Evolutionary conservation across 2,329 filamentous ascomycete species (phyloP).

Genomic region (Scortechinia acanthostroma): DNA sequence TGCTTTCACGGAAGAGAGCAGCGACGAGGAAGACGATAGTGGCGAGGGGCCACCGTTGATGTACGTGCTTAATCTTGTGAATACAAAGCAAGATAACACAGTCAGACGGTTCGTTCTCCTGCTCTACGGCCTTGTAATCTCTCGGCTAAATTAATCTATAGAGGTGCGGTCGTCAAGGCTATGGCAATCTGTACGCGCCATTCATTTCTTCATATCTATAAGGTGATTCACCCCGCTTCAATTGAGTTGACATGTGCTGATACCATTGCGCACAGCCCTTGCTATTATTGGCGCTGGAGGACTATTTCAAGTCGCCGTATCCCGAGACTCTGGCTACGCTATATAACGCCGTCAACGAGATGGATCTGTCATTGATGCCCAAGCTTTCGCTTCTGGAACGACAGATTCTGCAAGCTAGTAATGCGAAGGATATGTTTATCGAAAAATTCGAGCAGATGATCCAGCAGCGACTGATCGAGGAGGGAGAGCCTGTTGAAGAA

Average conservation of each 20-base stretch:
- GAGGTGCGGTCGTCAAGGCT: conserved; percentile 90
- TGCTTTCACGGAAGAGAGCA: conserved; percentile 36
- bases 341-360: conserved; percentile 87
- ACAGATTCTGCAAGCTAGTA: conserved; percentile 78
- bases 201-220: conserved; percentile 97
- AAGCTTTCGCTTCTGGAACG: conserved; percentile 76
- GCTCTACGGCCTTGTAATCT: too few species aligned
- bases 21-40: conserved; percentile 53
- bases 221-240: conserved; percentile 43
- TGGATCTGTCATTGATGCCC: conserved; percentile 93
- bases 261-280: conserved; percentile 55
- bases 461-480: conserved; percentile 69
- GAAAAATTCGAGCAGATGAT: conserved; percentile 97
- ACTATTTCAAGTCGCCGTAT: conserved; percentile 89
- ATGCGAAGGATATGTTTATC: conserved; percentile 91
- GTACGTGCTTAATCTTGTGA: conserved; percentile 94
- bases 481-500: conserved; percentile 31
- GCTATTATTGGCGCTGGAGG: conserved; percentile 81
- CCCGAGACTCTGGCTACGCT: conserved; percentile 81
- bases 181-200: conserved; percentile 99
- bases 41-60: conserved; percentile 84
- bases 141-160: neutral
- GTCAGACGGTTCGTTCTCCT: conserved; percentile 46
- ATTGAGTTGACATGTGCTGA: conserved; percentile 4
- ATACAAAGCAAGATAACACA: conserved; percentile 92